These are phyloP conservation scores for Aureobasidium subglaciale DNA, from an alignment of 2,329 filamentous ascomycete genomes.

Conservation along the genomic window DNA sequence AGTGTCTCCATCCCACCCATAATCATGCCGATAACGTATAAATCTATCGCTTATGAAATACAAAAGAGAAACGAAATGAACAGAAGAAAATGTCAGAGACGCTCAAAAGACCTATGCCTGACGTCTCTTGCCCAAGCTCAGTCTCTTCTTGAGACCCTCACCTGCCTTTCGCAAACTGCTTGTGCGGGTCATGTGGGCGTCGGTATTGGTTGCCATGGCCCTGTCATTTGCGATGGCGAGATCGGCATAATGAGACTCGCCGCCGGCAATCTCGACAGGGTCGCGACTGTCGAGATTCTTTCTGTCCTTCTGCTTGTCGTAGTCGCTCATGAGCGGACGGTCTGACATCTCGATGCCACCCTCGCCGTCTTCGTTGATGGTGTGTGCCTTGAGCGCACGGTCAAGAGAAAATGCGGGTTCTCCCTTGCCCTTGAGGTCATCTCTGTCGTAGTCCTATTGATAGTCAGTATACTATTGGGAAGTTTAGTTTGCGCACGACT, in stretches of 20 bases:
- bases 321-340: conserved; percentile 33
- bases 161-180: conserved; percentile 29
- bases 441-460: conserved; percentile 55
- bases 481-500: conserved; percentile 32
- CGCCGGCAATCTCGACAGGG: conserved; percentile 28
- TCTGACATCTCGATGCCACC: conserved; percentile 39
- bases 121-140: conserved; percentile 35
- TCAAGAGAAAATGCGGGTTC: conserved; percentile 69
- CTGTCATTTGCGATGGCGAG: no score
- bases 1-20: background rate
- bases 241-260: conserved; percentile 27
- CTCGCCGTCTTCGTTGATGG: conserved; percentile 30
- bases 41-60: conserved; percentile 1
- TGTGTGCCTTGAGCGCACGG: conserved; percentile 56
- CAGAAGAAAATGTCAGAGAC: background rate
- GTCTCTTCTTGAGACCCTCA: conserved; percentile 39
- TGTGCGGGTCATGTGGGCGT: conserved; percentile 24
- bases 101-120: background rate
- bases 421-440: conserved; percentile 76
- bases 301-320: conserved; percentile 24
- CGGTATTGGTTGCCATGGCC: conserved; percentile 24
- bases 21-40: conserved; percentile 4
- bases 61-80: background rate
- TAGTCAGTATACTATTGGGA: background rate
- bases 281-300: conserved; percentile 25